Percentiles rank a stretch among this genome's conserved stretches.
Conservation (phyloP, 2,329 filamentous ascomycete species). For the Zymoseptoria passerinii region DNA sequence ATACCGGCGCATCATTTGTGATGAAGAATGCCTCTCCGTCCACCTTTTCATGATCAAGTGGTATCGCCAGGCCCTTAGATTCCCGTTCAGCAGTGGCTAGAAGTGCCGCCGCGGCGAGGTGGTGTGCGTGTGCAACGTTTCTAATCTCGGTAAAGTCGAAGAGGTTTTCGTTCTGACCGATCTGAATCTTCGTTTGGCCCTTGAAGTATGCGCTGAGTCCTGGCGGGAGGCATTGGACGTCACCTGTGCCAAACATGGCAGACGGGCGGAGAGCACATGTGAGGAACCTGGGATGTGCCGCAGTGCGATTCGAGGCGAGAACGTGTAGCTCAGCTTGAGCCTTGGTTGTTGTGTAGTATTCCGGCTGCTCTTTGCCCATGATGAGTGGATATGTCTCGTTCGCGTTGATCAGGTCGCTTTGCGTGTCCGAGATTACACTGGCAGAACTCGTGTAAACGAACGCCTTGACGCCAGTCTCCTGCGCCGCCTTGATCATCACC, state of each 20-base stretch:
- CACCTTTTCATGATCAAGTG: conserved; percentile 40
- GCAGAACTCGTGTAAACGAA: conserved; percentile 48
- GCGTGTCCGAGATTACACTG: conserved; percentile 41
- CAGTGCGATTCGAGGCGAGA: conserved; percentile 41
- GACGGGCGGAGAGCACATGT: conserved; percentile 44
- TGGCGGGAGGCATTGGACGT: conserved; percentile 39
- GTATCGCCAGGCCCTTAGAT: conserved; percentile 26
- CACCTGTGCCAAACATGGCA: conserved; percentile 45
- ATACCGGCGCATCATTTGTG: conserved; percentile 43
- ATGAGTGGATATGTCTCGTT: conserved; percentile 42
- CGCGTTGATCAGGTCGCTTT: conserved; percentile 40
- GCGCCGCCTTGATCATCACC: conserved; percentile 39
- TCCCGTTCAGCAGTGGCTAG: conserved; percentile 36
- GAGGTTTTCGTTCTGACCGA: conserved; percentile 45
- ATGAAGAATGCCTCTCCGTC: conserved; percentile 39
- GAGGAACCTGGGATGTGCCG: conserved; percentile 36
- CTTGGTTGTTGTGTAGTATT: conserved; percentile 46
- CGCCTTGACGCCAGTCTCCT: conserved; percentile 42
- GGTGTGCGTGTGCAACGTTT: conserved; percentile 45
- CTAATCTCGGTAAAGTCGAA: conserved; percentile 48
- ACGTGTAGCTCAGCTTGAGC: conserved; percentile 42
- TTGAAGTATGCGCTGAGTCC: conserved; percentile 39
- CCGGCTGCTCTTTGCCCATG: conserved; percentile 39
- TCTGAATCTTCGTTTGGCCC: conserved; percentile 43
- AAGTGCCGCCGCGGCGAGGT: conserved; percentile 44